A percentile compares a stretch with the other conserved stretches of the same genome.
Conservation (phyloP, 2,329 filamentous ascomycete species). For the Phoma sp. region DNA sequence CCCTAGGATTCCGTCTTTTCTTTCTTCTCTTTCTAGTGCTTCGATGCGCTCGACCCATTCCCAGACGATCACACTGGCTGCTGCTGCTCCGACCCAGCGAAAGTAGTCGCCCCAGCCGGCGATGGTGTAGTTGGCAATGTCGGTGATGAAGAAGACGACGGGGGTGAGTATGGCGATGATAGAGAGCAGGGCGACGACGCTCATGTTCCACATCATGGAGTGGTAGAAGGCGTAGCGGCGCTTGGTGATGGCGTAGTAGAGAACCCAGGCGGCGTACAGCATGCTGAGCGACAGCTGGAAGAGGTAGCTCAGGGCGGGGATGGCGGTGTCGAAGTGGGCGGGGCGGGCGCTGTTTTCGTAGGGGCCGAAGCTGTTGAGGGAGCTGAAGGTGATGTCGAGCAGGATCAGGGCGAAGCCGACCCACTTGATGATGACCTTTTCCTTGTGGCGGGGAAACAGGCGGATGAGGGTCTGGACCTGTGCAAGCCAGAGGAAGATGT, state of each 20-base stretch:
- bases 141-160: slow-evolving; percentile 90
- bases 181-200: slow-evolving; percentile 78
- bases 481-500: slow-evolving; percentile 95
- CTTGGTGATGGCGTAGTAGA: slow-evolving; percentile 93
- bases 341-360: slow-evolving; percentile 66
- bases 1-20: slow-evolving; percentile 90
- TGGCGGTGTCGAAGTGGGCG: slow-evolving; percentile 81
- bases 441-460: slow-evolving; percentile 92
- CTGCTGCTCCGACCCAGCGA: slow-evolving; percentile 92
- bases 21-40: slow-evolving; percentile 87
- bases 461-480: slow-evolving; percentile 97
- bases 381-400: slow-evolving; percentile 88
- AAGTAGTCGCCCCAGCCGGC: slow-evolving; percentile 96
- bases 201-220: slow-evolving; percentile 87
- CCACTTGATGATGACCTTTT: slow-evolving; percentile 99
- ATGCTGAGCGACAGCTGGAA: slow-evolving; percentile 87
- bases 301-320: slow-evolving; percentile 88
- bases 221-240: slow-evolving; percentile 91
- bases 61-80: slow-evolving; percentile 96
- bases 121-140: slow-evolving; percentile 84
- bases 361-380: slow-evolving; percentile 81
- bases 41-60: slow-evolving; percentile 98
- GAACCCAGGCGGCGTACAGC: slow-evolving; percentile 90
- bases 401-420: slow-evolving; percentile 92
- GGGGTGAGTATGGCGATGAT: slow-evolving; percentile 84